These are phyloP conservation scores for Aciculosporium take DNA, from an alignment of 2,329 filamentous ascomycete species.

Conservation along the genomic window DNA sequence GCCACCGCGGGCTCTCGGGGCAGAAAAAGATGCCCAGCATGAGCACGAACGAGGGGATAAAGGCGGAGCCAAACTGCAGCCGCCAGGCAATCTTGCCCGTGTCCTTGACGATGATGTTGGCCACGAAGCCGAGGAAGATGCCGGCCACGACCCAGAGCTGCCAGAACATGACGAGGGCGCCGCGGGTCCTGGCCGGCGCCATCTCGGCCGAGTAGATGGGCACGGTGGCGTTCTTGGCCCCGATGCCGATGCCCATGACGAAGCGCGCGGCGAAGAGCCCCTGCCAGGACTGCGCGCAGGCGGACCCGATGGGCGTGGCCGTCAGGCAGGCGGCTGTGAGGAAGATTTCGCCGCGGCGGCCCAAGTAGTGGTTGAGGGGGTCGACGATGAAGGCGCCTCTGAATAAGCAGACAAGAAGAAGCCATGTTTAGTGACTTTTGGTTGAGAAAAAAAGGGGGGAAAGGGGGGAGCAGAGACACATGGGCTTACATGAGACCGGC, in stretches of 20 bases:
- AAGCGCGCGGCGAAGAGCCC: slow-evolving; percentile 52
- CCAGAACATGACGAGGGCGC: slow-evolving; percentile 71
- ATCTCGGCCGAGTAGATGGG: slow-evolving; percentile 64
- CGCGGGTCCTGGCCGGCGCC: slow-evolving; percentile 49
- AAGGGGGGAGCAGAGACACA: too few relatives aligned
- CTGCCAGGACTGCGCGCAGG: slow-evolving; percentile 50
- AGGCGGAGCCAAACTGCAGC: slow-evolving; percentile 43
- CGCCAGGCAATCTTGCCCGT: slow-evolving; percentile 40
- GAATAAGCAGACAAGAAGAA: neutral
- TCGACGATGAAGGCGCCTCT: slow-evolving; percentile 17
- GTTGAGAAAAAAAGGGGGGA: neutral
- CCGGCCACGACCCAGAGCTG: slow-evolving; percentile 24
- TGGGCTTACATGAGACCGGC: slow-evolving; percentile 48
- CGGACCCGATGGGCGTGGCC: slow-evolving; percentile 40
- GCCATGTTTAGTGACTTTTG: neutral
- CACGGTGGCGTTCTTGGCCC: slow-evolving; percentile 47
- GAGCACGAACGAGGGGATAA: slow-evolving; percentile 34
- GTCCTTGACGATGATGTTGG: slow-evolving; percentile 38
- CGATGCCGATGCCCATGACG: slow-evolving; percentile 53
- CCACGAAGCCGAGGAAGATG: slow-evolving; percentile 33
- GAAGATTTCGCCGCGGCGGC: slow-evolving; percentile 52
- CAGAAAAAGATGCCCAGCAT: slow-evolving; percentile 44
- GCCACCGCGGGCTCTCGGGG: slow-evolving; percentile 47
- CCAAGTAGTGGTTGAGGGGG: slow-evolving; percentile 46
- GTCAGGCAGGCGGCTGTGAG: slow-evolving; percentile 35